Base-by-base conservation (phyloP, 2,329 filamentous ascomycete species). In the Pestalotiopsis sp. region DNA sequence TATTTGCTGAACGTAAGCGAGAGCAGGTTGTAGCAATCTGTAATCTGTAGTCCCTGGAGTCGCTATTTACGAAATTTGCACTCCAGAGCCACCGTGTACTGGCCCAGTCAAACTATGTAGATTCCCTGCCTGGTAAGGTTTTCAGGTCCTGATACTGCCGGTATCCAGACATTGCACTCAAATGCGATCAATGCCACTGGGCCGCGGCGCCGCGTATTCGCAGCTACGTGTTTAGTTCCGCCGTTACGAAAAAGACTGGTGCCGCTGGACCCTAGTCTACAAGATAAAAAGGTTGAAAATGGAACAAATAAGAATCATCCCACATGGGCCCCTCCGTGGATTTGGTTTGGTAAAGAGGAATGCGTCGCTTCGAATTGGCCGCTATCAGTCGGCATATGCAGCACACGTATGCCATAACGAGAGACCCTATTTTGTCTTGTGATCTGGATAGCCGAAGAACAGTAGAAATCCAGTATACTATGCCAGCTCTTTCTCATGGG, bases 281-380 rank as follows among this genome's bases (percentile, higher is more conserved):
- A 60, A 20, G 35, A n/a, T 17, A 7, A 52, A 52, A n/a, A n/a
- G 17, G 44, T 52, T n/a, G 17, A 52, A n/a, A 52, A 3, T 7
- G 44, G 20, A 20, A n/a, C 44, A 20, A 52, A 52, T 6, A 40
- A 62, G 44, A 62, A 22, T 40, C 10, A 30, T 26, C 56, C 56
- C 56, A 59, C 56, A 20, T n/a, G 24, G 22, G 20, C 26, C 59
- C 26, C 22, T 38, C 39, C 59, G 22, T 22, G 44, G 44, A 40
- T 40, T 14, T 58, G 44, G 52, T 35, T 22, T 44, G 60, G n/a
- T 48, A 64, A 39, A 17, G 24, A 26, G 24, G 30, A 56, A 65
- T 65, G 14, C 44, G 56, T 17, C n/a, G 63, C 30, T 6, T 65
- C 48, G 63, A 65, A 65, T 65, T 65, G 63, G 63, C 63, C 44